Evolutionary conservation across 2,329 filamentous ascomycete genomes (phyloP).

Genomic region (Colletotrichum eremochloae): DNA sequence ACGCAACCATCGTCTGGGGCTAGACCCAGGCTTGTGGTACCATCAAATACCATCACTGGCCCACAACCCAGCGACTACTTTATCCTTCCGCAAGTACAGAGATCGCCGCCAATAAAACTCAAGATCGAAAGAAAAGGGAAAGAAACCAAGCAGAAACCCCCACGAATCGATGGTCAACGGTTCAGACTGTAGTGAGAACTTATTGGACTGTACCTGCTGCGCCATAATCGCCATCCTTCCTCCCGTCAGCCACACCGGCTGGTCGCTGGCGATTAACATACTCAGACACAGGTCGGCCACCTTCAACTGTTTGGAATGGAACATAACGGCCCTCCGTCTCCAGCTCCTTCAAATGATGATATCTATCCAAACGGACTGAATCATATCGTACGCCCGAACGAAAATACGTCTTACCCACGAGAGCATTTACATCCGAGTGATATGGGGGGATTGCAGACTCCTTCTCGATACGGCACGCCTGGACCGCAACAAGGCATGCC

Average conservation of each 20-base stretch:
- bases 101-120: constrained; percentile 9
- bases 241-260: neutral
- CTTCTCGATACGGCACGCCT: constrained; percentile 56
- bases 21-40: constrained; percentile 15
- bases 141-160: neutral
- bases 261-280: neutral
- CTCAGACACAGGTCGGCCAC: neutral
- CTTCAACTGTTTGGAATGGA: constrained; percentile 50
- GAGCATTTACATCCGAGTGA: constrained; percentile 48
- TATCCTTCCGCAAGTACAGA: constrained; percentile 32
- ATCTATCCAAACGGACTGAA: constrained; percentile 57
- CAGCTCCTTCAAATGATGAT: constrained; percentile 57
- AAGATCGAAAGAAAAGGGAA: neutral
- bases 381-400: constrained; percentile 60
- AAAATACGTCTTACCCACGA: constrained; percentile 47
- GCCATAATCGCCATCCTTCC: neutral
- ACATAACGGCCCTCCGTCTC: constrained; percentile 58
- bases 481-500: constrained; percentile 48
- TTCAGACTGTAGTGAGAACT: neutral
- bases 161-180: neutral
- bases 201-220: neutral
- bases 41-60: constrained; percentile 6
- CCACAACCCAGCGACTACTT: constrained; percentile 23
- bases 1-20: constrained; percentile 5
- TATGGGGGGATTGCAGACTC: constrained; percentile 51